Conservation (phyloP, 2,329 filamentous ascomycete species). For the Tricladium varicosporioides region DNA sequence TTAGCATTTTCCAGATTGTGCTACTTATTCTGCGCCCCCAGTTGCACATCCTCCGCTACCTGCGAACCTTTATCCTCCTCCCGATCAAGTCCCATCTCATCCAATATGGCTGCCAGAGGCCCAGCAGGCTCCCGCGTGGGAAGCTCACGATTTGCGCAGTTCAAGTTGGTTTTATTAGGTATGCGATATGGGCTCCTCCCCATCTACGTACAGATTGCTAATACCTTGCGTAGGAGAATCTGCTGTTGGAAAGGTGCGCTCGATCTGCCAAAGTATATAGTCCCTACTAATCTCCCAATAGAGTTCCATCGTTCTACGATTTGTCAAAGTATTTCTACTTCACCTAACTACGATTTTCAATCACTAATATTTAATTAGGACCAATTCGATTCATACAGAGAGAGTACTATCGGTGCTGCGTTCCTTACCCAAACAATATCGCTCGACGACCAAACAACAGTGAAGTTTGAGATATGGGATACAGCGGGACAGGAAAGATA, state of each 20-base stretch:
- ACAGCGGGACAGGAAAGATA: constrained; percentile 98
- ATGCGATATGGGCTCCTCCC: constrained; percentile 38
- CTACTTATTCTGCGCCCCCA: not conserved
- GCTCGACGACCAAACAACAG: constrained; percentile 94
- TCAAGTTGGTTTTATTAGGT: constrained; percentile 98
- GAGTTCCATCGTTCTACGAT: constrained; percentile 97
- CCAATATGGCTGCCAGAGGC: constrained; percentile 80
- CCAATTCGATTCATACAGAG: constrained; percentile 80
- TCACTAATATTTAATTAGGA: constrained; percentile 55
- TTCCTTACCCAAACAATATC: constrained; percentile 99
- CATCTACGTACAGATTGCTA: constrained; percentile 31
- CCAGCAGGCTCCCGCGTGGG: constrained; percentile 59
- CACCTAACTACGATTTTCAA: not conserved
- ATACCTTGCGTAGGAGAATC: constrained; percentile 74
- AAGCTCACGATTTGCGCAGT: constrained; percentile 93
- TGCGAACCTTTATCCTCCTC: not conserved
- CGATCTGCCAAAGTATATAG: not conserved
- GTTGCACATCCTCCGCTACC: not conserved
- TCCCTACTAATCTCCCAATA: constrained; percentile 39
- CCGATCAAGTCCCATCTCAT: constrained; percentile 12
- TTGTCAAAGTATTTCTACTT: constrained; percentile 77
- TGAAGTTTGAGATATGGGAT: constrained; percentile 99
- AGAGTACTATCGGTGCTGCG: constrained; percentile 63
- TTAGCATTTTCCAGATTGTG: not conserved
- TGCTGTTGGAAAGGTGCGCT: constrained; percentile 89